Percentiles rank a stretch among this genome's conserved stretches.
Evolutionary conservation across 2,329 filamentous ascomycete species (phyloP).

Genomic region (Phialemonium atrogriseum): DNA sequence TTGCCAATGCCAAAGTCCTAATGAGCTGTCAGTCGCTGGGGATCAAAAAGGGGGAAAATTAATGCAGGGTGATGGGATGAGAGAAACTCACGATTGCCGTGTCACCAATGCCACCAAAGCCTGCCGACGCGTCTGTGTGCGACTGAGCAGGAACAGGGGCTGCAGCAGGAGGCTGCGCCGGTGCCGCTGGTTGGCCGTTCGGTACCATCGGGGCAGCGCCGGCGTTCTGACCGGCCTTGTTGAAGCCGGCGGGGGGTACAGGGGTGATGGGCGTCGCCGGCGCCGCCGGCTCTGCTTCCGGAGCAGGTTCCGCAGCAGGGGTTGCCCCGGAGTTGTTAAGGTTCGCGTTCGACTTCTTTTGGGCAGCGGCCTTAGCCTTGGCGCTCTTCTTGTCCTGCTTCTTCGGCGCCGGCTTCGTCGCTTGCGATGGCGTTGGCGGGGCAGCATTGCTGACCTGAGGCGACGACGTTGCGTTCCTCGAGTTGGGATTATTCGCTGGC

Average conservation of each 20-base stretch:
- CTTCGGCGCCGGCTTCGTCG: slow-evolving; percentile 66
- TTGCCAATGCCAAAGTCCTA: slow-evolving; percentile 34
- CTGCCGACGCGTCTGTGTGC: slow-evolving; percentile 37
- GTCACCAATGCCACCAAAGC: slow-evolving; percentile 25
- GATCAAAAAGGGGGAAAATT: too few species aligned
- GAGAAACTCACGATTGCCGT: slow-evolving; percentile 32
- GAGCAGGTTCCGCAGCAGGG: slow-evolving; percentile 45
- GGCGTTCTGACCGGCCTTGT: slow-evolving; percentile 33
- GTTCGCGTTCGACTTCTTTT: slow-evolving; percentile 56
- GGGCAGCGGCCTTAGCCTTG: slow-evolving; percentile 54
- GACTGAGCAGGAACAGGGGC: slow-evolving; percentile 35
- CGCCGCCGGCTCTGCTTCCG: slow-evolving; percentile 50
- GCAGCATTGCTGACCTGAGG: slow-evolving; percentile 57
- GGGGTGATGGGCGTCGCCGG: slow-evolving; percentile 59
- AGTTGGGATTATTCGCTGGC: slow-evolving; percentile 33
- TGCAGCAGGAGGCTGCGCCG: slow-evolving; percentile 31
- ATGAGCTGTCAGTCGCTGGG: too few species aligned
- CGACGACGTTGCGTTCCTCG: slow-evolving; percentile 49
- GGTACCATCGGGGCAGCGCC: slow-evolving; percentile 27
- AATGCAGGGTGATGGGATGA: neutral
- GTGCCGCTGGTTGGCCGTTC: slow-evolving; percentile 36
- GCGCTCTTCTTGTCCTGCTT: slow-evolving; percentile 64
- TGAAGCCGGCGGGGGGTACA: slow-evolving; percentile 42
- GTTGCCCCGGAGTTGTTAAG: slow-evolving; percentile 43
- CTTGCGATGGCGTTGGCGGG: slow-evolving; percentile 68